phyloP scores from a whole-genome alignment of 2,329 filamentous ascomycete species.

The Ceratocystis ficicola region DNA sequence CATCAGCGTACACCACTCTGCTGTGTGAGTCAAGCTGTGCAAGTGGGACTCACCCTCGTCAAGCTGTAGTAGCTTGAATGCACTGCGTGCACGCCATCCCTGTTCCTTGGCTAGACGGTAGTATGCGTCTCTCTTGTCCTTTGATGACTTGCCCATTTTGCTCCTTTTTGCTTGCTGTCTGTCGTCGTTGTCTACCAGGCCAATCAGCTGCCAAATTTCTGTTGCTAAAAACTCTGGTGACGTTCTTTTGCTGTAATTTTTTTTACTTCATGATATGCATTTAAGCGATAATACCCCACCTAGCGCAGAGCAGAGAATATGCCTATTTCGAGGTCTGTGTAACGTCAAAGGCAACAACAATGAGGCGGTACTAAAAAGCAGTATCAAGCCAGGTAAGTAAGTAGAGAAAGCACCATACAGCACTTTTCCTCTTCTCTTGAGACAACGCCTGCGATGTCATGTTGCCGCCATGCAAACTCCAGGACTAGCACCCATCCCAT shows the following conservation, averaged over 20 bases:
- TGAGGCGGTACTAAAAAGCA: not conserved
- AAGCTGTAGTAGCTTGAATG: slow-evolving; percentile 92
- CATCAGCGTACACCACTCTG: not conserved
- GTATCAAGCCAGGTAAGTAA: not conserved
- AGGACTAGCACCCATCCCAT: too few relatives aligned
- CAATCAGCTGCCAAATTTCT: too few relatives aligned
- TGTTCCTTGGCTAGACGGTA: slow-evolving; percentile 97
- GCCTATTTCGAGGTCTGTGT: not conserved
- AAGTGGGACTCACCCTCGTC: slow-evolving; percentile 50
- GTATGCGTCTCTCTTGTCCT: slow-evolving; percentile 97
- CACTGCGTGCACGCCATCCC: slow-evolving; percentile 91
- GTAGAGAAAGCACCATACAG: too few relatives aligned
- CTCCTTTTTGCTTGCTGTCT: not conserved
- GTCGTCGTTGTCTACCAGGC: not conserved
- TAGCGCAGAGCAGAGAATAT: not conserved
- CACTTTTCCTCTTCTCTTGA: too few relatives aligned
- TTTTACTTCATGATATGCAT: not conserved
- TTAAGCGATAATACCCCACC: not conserved
- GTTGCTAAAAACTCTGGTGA: not conserved
- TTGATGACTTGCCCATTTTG: slow-evolving; percentile 87
- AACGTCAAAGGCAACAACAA: not conserved
- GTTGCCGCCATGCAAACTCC: not conserved
- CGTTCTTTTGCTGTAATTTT: slow-evolving; percentile 7
- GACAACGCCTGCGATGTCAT: too few relatives aligned
- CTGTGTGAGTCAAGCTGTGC: slow-evolving; percentile 16